phyloP scores from a whole-genome alignment of 1,284 basidiomycete genomes.

The Irpex sp. region DNA sequence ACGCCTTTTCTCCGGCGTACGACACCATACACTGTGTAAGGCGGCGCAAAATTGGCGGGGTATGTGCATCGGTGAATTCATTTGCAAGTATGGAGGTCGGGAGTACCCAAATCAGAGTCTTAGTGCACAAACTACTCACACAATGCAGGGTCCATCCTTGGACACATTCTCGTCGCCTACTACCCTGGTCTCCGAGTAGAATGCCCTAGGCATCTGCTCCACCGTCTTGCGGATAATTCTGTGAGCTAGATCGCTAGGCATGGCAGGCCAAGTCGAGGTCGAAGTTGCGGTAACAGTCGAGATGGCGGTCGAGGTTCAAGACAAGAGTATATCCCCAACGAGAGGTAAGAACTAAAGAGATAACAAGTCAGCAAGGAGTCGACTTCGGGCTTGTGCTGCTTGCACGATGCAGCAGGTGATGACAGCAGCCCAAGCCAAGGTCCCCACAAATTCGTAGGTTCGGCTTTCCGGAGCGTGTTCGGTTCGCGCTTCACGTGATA shows the following conservation, averaged over 20 bases:
- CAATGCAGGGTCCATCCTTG: slow-evolving; percentile 78
- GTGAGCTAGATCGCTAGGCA: slow-evolving; percentile 41
- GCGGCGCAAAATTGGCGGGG: neutral
- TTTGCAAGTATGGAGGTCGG: neutral
- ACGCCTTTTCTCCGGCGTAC: too few relatives aligned
- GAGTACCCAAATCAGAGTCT: neutral
- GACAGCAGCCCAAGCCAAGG: neutral
- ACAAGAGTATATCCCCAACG: neutral
- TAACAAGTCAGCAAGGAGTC: neutral
- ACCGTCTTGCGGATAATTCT: slow-evolving; percentile 66
- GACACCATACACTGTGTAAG: too few relatives aligned
- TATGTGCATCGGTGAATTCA: neutral
- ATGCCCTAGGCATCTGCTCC: slow-evolving; percentile 72
- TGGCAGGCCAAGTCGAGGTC: neutral
- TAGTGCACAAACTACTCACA: slow-evolving; percentile 49
- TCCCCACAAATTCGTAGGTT: slow-evolving; percentile 3
- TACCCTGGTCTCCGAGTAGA: slow-evolving; percentile 84
- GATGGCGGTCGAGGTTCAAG: neutral
- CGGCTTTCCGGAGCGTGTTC: neutral
- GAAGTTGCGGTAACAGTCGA: neutral
- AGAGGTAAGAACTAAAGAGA: neutral
- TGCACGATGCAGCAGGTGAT: neutral
- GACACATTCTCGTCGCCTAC: slow-evolving; percentile 87
- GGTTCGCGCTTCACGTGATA: neutral
- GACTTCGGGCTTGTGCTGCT: neutral